phyloP scores from a whole-genome alignment of 129 eudicot genomes.

The Pittosporum tobira region DNA sequence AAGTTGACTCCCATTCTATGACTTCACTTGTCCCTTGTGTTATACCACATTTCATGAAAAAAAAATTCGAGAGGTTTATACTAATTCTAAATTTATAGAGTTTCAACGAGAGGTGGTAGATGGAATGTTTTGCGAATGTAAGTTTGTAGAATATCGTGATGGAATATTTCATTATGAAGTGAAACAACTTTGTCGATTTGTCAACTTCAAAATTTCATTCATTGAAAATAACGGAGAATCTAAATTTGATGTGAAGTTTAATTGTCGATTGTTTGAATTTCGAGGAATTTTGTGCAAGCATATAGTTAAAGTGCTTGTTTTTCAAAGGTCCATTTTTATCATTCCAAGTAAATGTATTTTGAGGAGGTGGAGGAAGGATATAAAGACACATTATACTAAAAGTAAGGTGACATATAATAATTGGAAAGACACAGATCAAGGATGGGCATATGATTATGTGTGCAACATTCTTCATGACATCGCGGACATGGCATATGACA shows the following conservation, averaged over 20 bases:
- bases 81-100: too few relatives aligned
- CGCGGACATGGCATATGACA: too few relatives aligned
- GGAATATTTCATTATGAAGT: not conserved
- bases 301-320: not conserved
- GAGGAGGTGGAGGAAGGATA: not conserved
- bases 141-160: not conserved
- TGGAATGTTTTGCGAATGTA: not conserved
- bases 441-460: too few relatives aligned
- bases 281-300: too few relatives aligned
- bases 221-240: not conserved
- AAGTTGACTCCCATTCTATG: too few relatives aligned
- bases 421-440: too few relatives aligned
- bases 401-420: not conserved
- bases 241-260: too few relatives aligned
- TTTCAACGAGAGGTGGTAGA: not conserved
- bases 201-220: not conserved
- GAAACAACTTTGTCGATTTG: not conserved
- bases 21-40: not conserved
- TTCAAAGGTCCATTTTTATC: not conserved
- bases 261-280: too few relatives aligned
- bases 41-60: not conserved
- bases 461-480: too few relatives aligned
- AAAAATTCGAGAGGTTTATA: not conserved
- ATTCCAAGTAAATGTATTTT: too few relatives aligned
- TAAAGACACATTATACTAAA: not conserved